Percentiles rank a stretch among this genome's conserved stretches.
Conservation (phyloP, 495 filamentous ascomycete genomes). For the Penicillium odoratum region DNA sequence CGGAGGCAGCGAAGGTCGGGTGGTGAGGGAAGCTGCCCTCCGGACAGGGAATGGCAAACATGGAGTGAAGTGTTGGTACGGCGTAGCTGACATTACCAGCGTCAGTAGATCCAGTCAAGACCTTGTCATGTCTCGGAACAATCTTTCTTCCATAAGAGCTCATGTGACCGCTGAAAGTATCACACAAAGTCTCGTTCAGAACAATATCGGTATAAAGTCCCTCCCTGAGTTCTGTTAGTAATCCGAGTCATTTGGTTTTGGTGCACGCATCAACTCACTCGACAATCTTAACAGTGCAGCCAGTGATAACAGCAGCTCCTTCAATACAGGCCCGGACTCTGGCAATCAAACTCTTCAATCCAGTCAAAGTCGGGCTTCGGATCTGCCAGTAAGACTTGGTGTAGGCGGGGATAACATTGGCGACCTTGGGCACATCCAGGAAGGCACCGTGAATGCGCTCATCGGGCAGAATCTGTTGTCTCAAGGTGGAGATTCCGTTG, state of each 20-base stretch:
- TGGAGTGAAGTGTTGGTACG: slow-evolving; percentile 59
- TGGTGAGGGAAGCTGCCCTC: slow-evolving; percentile 56
- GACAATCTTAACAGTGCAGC: slow-evolving; percentile 52
- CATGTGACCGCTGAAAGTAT: slow-evolving; percentile 53
- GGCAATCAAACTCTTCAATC: slow-evolving; percentile 45
- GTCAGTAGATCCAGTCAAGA: slow-evolving; percentile 50
- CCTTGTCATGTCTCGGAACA: slow-evolving; percentile 45
- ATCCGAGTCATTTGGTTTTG: not conserved
- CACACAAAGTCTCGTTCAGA: slow-evolving; percentile 57
- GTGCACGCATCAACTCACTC: slow-evolving; percentile 25
- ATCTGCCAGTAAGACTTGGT: slow-evolving; percentile 55
- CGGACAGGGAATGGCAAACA: slow-evolving; percentile 54
- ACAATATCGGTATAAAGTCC: slow-evolving; percentile 59
- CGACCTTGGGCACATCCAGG: slow-evolving; percentile 56
- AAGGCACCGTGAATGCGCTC: slow-evolving; percentile 62
- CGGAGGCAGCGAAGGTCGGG: slow-evolving; percentile 56
- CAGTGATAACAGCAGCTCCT: slow-evolving; percentile 60
- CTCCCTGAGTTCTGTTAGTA: slow-evolving; percentile 19
- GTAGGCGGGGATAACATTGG: slow-evolving; percentile 64
- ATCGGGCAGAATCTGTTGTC: slow-evolving; percentile 63
- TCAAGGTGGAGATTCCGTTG: slow-evolving; percentile 58
- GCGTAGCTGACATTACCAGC: slow-evolving; percentile 65
- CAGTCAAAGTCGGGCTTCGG: slow-evolving; percentile 47
- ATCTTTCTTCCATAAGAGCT: slow-evolving; percentile 47
- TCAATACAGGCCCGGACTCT: slow-evolving; percentile 59